Evolutionary conservation across 768 basidiomycete genomes (phyloP).

Genomic region (Paxillus ammoniavirescens): DNA sequence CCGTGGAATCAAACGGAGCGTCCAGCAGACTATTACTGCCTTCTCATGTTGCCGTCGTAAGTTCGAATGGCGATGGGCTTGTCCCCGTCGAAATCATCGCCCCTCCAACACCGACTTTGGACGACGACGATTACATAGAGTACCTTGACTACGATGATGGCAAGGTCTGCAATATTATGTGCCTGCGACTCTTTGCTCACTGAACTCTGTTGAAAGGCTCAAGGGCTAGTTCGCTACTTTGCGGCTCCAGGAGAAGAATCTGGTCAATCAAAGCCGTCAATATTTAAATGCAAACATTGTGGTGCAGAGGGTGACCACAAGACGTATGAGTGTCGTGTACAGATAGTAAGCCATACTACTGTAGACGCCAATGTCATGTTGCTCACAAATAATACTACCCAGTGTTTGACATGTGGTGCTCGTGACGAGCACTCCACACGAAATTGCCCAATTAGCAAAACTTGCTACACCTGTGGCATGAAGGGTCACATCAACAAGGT

Average conservation of each 20-base stretch:
- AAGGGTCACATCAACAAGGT: constrained; percentile 78
- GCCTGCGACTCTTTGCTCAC: neutral
- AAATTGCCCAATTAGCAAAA: constrained; percentile 78
- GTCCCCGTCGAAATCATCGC: constrained; percentile 47
- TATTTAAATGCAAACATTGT: constrained; percentile 73
- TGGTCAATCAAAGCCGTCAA: constrained; percentile 38
- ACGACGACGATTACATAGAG: constrained; percentile 69
- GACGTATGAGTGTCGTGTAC: constrained; percentile 63
- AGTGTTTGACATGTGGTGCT: constrained; percentile 83
- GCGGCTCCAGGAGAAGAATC: constrained; percentile 44
- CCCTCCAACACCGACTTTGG: constrained; percentile 40
- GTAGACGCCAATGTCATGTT: neutral
- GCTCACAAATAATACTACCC: constrained; percentile 1
- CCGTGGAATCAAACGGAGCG: constrained; percentile 18
- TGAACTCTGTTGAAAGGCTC: constrained; percentile 36
- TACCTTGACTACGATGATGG: constrained; percentile 74
- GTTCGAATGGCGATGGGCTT: constrained; percentile 23
- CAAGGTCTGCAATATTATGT: constrained; percentile 41
- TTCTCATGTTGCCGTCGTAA: constrained; percentile 63
- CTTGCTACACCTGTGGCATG: constrained; percentile 80
- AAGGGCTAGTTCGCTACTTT: constrained; percentile 61
- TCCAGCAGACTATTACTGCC: constrained; percentile 52
- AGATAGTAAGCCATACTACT: constrained; percentile 53
- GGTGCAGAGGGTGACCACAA: constrained; percentile 72
- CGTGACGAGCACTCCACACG: constrained; percentile 77